A percentile compares a stretch with the other conserved stretches of the same genome.
These are phyloP conservation scores for Pisolithus sp. DNA, from an alignment of 768 basidiomycete genomes.

Conservation along the genomic window DNA sequence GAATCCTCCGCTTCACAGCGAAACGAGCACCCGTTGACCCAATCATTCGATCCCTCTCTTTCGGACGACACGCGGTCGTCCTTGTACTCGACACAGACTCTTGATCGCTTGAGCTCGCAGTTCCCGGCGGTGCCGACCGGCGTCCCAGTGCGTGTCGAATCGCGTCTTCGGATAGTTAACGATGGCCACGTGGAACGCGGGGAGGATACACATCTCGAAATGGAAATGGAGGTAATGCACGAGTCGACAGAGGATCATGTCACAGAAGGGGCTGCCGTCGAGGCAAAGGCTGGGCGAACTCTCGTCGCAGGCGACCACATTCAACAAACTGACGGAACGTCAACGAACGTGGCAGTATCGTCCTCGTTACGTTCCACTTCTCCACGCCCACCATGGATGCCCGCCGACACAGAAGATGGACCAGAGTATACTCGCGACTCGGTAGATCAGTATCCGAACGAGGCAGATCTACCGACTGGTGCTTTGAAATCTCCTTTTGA, in stretches of 20 bases:
- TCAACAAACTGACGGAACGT: background rate
- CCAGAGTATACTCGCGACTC: constrained; percentile 16
- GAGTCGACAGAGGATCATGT: constrained; percentile 12
- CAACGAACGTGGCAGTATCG: constrained; percentile 17
- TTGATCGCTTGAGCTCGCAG: constrained; percentile 22
- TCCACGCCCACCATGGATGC: constrained; percentile 25
- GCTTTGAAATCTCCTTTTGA: constrained; percentile 13
- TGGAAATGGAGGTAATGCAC: constrained; percentile 13
- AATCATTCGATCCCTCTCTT: constrained; percentile 14
- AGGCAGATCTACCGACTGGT: constrained; percentile 5
- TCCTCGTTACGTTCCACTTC: constrained; percentile 38
- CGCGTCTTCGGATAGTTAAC: constrained; percentile 24
- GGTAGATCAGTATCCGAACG: constrained; percentile 8
- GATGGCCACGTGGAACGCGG: constrained; percentile 16
- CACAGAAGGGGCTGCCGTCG: constrained; percentile 5
- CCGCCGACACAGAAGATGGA: constrained; percentile 24
- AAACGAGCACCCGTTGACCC: constrained; percentile 8
- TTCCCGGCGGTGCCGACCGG: constrained; percentile 25
- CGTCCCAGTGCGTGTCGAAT: constrained; percentile 24
- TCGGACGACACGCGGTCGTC: constrained; percentile 20
- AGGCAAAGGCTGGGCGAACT: constrained; percentile 7
- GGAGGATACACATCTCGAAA: constrained; percentile 12
- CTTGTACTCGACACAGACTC: constrained; percentile 6
- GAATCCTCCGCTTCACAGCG: constrained; percentile 9
- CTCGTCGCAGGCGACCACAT: constrained; percentile 9